phyloP scores from a whole-genome alignment of 208 protist species.

The Zelonia costaricensis region DNA sequence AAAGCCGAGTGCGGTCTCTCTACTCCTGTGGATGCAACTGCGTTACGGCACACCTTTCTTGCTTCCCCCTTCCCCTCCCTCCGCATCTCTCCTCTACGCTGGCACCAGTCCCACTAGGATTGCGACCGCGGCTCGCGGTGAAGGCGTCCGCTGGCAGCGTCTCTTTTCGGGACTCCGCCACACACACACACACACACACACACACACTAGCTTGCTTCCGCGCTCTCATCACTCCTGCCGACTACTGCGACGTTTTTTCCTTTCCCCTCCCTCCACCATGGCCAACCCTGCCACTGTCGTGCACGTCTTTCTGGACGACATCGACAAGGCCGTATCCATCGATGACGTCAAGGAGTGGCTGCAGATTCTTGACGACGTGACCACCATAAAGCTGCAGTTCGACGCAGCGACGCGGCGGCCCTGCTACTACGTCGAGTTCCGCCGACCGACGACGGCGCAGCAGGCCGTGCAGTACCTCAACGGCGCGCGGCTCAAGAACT shows the following conservation, averaged over 20 bases:
- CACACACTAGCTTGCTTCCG: too few species aligned
- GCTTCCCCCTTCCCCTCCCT: too few species aligned
- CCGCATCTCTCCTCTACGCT: too few species aligned
- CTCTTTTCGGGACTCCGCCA: neutral
- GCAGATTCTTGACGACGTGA: constrained; percentile 59
- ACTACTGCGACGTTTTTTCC: constrained; percentile 7
- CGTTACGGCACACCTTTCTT: too few species aligned
- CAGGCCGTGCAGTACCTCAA: constrained; percentile 66
- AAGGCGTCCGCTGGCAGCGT: too few species aligned
- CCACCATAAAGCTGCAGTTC: constrained; percentile 78
- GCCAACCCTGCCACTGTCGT: constrained; percentile 41
- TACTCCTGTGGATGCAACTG: too few species aligned
- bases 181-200: neutral
- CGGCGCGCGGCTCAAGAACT: constrained; percentile 67
- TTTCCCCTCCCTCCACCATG: neutral
- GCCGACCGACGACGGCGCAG: constrained; percentile 38
- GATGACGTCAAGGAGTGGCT: constrained; percentile 82
- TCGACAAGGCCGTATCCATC: constrained; percentile 29
- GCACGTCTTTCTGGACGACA: constrained; percentile 58
- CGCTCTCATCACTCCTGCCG: neutral
- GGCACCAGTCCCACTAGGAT: too few species aligned
- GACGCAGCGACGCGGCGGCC: constrained; percentile 36
- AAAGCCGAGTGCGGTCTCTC: too few species aligned
- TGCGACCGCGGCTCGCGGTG: too few species aligned
- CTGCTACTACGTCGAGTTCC: constrained; percentile 73